Evolutionary conservation across 345 rosid genomes (phyloP).

Genomic region (Eutrema heterophyllum): DNA sequence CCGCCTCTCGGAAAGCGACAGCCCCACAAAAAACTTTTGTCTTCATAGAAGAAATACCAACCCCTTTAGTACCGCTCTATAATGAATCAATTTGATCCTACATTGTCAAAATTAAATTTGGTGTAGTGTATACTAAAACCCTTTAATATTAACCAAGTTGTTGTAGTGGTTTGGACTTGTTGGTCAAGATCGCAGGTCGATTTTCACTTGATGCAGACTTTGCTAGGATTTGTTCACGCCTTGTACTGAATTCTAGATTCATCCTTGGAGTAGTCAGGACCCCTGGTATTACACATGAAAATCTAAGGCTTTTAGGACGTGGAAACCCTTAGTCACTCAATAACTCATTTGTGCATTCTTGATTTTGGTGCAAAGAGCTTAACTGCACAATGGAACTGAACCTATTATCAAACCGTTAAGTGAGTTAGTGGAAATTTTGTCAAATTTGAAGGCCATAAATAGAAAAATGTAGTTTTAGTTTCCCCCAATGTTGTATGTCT

Average conservation of each 20-base stretch:
- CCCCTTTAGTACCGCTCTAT: not conserved
- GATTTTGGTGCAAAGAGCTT: constrained; percentile 2
- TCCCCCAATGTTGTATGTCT: not conserved
- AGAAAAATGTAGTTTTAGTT: not conserved
- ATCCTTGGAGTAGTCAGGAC: not conserved
- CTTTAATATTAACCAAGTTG: not conserved
- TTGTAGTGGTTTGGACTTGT: not conserved
- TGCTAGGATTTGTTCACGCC: not conserved
- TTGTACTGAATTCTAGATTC: not conserved
- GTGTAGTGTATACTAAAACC: not conserved
- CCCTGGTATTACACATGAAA: not conserved
- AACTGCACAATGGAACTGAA: not conserved
- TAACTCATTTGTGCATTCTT: not conserved
- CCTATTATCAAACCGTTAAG: not conserved
- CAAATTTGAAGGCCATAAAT: not conserved
- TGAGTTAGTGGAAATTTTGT: not conserved
- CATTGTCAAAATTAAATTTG: not conserved
- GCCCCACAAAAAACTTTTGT: not conserved
- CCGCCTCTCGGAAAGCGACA: not conserved
- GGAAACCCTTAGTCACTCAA: not conserved
- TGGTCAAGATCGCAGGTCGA: not conserved
- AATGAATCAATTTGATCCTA: not conserved
- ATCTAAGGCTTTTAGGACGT: not conserved
- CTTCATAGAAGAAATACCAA: not conserved
- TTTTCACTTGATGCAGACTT: not conserved